Base-by-base conservation (phyloP, 768 basidiomycete genomes). In the Termitomyces sp. region DNA sequence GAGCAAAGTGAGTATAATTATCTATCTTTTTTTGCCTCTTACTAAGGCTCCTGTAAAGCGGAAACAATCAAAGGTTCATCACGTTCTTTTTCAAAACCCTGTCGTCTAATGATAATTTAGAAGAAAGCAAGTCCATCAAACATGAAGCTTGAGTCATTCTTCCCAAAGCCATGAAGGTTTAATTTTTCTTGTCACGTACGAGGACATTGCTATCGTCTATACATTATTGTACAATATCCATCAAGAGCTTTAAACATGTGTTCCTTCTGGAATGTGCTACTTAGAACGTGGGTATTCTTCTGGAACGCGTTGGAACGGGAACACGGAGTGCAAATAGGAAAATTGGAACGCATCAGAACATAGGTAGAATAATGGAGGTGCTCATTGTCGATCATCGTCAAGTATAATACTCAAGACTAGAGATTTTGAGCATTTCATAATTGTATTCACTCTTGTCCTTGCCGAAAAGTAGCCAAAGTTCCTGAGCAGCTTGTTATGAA, bases 131-230 rank as follows among this genome's bases (percentile, higher is more conserved):
- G n/a, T 28, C 3, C 7, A 2, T 58, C 57, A 13, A 53, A 58
- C 43, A 36, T 50, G 57, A 58, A 58, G 23, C 43, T 58, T 5
- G 57, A 58, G 14, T 46, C 57, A 5, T 58, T 53, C 28, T 53
- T 58, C 18, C 57, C 2, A 10, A 58, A 51, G 51, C 23, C 48
- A 49, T 18, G n/a, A 23, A 23, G 9, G 49, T 33, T 35, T 12
- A 33, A 35, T 35, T 20, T 20, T 50, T 13, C 20, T 36, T 20
- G 33, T 8, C 2, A 18, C 20, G 3, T 7, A 12, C 4, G 5
- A 18, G 3, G 32, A 23, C 16, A 1, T 53, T 40, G 16, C 23
- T 41, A 30, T 33, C 35, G 23, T 56, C 14, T 38, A 38, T 38
- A 40, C n/a, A n/a, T 18, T 5, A 41, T n/a, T 41, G 41, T 41